phyloP scores from a whole-genome alignment of 2,329 filamentous ascomycete genomes.

The Clonostachys solani region DNA sequence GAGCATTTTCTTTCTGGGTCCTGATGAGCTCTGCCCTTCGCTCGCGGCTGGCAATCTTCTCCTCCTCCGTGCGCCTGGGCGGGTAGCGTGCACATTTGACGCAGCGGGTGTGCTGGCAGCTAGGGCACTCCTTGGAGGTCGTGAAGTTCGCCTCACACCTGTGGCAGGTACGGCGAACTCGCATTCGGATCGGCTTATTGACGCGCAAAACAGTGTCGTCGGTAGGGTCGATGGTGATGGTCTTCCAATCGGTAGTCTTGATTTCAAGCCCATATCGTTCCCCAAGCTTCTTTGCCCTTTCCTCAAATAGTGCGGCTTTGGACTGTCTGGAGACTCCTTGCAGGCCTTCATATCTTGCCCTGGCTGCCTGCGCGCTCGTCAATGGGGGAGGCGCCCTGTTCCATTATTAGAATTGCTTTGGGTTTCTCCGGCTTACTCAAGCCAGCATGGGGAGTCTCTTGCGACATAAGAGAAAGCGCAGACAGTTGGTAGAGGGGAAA shows the following conservation, averaged over 20 bases:
- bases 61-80: constrained; percentile 54
- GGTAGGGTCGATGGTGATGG: constrained; percentile 23
- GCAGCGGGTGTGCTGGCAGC: constrained; percentile 78
- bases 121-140: constrained; percentile 65
- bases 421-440: too few relatives aligned
- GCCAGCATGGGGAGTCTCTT: too few relatives aligned
- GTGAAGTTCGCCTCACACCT: constrained; percentile 73
- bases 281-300: constrained; percentile 51
- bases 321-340: constrained; percentile 34
- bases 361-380: constrained; percentile 8
- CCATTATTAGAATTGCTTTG: neutral
- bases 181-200: constrained; percentile 74
- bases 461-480: too few relatives aligned
- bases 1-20: constrained; percentile 52
- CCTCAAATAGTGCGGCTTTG: constrained; percentile 47
- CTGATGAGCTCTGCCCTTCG: constrained; percentile 44
- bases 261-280: constrained; percentile 53
- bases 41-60: constrained; percentile 47
- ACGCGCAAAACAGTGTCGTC: constrained; percentile 57
- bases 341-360: constrained; percentile 18
- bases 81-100: constrained; percentile 76
- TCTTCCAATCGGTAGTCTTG: constrained; percentile 47
- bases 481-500: neutral
- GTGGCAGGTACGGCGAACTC: constrained; percentile 77
- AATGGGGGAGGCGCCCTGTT: neutral